Evolutionary conservation across 441 rosid species (phyloP).

Genomic region (Erodium chrysanthum): DNA sequence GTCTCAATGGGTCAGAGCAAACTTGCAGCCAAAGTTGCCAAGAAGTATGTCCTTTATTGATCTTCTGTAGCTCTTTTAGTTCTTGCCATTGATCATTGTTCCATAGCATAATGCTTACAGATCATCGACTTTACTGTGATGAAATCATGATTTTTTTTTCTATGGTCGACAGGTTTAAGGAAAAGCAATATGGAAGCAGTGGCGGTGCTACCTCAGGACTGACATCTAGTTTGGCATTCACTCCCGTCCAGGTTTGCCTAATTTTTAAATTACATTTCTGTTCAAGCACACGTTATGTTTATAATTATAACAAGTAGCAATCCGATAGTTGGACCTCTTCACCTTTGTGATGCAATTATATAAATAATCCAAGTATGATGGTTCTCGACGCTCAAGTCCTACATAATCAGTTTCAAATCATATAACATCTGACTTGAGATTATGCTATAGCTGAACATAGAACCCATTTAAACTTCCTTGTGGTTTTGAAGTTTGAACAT

Average conservation of each 20-base stretch:
- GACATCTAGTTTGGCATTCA: not conserved
- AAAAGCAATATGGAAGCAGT: constrained; percentile 48
- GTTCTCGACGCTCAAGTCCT: not conserved
- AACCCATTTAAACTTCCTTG: not conserved
- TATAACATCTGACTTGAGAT: not conserved
- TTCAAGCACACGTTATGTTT: not conserved
- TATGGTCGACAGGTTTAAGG: constrained; percentile 48
- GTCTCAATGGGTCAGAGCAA: constrained; percentile 45
- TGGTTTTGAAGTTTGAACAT: not conserved
- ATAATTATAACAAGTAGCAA: not conserved
- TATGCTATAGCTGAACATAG: not conserved
- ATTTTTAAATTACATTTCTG: not conserved
- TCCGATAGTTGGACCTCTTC: not conserved
- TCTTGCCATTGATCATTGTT: no score
- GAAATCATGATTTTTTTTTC: constrained; percentile 5
- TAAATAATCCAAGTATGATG: not conserved
- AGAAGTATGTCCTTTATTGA: constrained; percentile 39
- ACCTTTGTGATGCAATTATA: not conserved
- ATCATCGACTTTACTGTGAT: not conserved
- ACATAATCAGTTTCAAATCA: not conserved
- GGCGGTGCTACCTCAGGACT: constrained; percentile 16
- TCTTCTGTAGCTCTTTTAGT: not conserved
- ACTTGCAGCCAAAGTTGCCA: constrained; percentile 82
- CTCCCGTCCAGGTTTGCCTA: not conserved
- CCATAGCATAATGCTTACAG: not conserved